Percentiles rank a stretch among this genome's conserved stretches.
phyloP scores from a whole-genome alignment of 441 rosid genomes.

The Bruguiera hainesii region DNA sequence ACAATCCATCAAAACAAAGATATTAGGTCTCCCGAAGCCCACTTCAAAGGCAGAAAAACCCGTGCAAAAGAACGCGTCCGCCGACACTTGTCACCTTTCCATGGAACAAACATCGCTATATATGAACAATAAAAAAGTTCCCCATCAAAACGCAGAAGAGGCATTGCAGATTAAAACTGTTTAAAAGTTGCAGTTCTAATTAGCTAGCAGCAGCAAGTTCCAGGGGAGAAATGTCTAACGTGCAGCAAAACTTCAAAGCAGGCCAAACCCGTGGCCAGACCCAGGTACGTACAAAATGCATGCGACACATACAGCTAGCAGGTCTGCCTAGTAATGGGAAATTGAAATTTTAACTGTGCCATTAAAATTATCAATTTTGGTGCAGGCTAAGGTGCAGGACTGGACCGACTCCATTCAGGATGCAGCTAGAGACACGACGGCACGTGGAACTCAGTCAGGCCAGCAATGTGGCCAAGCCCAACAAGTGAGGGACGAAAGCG shows the following conservation, averaged over 20 bases:
- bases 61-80: neutral
- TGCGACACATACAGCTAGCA: no score
- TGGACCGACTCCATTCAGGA: neutral
- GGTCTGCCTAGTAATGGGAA: no score
- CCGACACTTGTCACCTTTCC: neutral
- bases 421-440: conserved; percentile 2
- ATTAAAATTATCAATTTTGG: neutral
- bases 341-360: no score
- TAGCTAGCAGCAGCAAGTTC: no score
- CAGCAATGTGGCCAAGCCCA: neutral
- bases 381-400: conserved; percentile 11
- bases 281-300: conserved; percentile 7
- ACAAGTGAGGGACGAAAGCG: neutral
- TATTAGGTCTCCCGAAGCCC: neutral
- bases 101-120: neutral
- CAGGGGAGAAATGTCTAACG: conserved; percentile 3
- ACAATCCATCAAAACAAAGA: no score
- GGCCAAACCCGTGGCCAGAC: conserved; percentile 17
- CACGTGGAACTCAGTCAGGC: neutral
- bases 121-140: neutral
- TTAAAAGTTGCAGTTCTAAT: no score
- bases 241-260: conserved; percentile 12
- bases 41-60: neutral
- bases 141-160: no score
- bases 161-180: no score